Base-by-base conservation (phyloP, 805 yeast genomes). In the Yarrowia sp. region DNA sequence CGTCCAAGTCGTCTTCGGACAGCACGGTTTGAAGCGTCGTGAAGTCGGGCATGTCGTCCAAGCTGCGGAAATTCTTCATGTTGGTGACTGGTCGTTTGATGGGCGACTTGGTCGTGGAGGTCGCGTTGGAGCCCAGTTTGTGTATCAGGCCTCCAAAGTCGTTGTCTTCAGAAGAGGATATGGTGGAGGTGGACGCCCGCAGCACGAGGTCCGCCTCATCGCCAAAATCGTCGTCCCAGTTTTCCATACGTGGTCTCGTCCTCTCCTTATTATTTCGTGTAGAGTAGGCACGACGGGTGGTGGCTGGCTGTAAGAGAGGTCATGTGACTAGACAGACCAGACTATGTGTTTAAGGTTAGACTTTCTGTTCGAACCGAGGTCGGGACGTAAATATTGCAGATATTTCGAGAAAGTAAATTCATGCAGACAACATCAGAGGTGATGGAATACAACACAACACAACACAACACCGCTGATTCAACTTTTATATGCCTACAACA, bases 181-280 rank as follows among this genome's bases (percentile, higher is more conserved):
- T n/a, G 2, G 67, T 48, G 16, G 67, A 48, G n/a, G 67, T 49
- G 14, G 67, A 63, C 56, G 67, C 67, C 32, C 67, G 45, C 3
- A 63, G 40, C 38, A 63, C 67, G 46, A 48, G 67, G 46, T 63
- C 67, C 40, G 67, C 67, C 46, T 63, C 67, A 14, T 48, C 56
- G 32, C 48, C 67, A 15, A 63, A 63, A n/a, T 63, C 67, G 40
- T 63, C 56, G 67, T 63, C 67, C 67, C 67, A 63, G 40, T 46
- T 48, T 22, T 63, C 67, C 67, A 63, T 56, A 5, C 7, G 32
- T 26, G 4, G 7, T 26, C 32, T 26, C 32, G 32, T 26, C 32
- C 32, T 26, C 32, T 26, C 32, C 32, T 26, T 26, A 26, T 26
- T 26, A 26, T 26, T 26, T 26, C 32, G 22, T 41, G 61, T 19